Conservation (phyloP, 1,284 basidiomycete genomes). For the Cutaneotrichosporon daszewskae region DNA sequence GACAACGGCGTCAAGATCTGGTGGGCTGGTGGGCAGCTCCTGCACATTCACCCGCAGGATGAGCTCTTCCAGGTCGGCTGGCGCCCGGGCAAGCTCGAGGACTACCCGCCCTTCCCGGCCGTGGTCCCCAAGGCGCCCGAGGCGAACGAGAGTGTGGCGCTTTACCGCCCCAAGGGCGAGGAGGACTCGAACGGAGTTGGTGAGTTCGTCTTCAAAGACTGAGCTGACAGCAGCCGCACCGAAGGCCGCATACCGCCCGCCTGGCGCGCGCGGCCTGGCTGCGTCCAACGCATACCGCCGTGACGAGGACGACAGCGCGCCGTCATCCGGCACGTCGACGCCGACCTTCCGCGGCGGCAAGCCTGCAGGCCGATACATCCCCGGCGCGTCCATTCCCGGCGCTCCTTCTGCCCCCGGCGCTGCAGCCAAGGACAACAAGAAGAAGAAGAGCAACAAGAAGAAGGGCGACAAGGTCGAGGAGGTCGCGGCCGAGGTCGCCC, state of each 20-base stretch:
- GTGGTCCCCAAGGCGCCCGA: conserved; percentile 69
- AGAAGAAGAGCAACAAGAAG: conserved; percentile 53
- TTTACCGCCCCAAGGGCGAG: conserved; percentile 30
- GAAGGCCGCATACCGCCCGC: conserved; percentile 78
- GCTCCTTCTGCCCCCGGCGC: conserved; percentile 26
- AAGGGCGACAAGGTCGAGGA: conserved; percentile 43
- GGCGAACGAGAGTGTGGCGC: conserved; percentile 58
- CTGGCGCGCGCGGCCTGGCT: conserved; percentile 78
- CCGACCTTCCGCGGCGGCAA: conserved; percentile 57
- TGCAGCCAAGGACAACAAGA: conserved; percentile 52
- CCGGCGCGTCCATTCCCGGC: conserved; percentile 56
- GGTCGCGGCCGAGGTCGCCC: conserved; percentile 23
- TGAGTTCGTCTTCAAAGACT: too few relatives aligned
- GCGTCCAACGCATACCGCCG: conserved; percentile 83
- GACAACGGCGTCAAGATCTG: conserved; percentile 96
- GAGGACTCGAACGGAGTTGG: conserved; percentile 23
- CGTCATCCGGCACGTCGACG: conserved; percentile 48
- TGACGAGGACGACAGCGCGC: conserved; percentile 68
- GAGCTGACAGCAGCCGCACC: too few relatives aligned
- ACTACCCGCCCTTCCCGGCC: conserved; percentile 65
- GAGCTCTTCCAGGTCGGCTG: conserved; percentile 78
- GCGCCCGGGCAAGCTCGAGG: conserved; percentile 66
- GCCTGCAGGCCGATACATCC: conserved; percentile 54
- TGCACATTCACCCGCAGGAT: conserved; percentile 80
- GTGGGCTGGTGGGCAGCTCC: conserved; percentile 81